phyloP scores from a whole-genome alignment of 2,329 filamentous ascomycete species.

The Didymella segeticola region DNA sequence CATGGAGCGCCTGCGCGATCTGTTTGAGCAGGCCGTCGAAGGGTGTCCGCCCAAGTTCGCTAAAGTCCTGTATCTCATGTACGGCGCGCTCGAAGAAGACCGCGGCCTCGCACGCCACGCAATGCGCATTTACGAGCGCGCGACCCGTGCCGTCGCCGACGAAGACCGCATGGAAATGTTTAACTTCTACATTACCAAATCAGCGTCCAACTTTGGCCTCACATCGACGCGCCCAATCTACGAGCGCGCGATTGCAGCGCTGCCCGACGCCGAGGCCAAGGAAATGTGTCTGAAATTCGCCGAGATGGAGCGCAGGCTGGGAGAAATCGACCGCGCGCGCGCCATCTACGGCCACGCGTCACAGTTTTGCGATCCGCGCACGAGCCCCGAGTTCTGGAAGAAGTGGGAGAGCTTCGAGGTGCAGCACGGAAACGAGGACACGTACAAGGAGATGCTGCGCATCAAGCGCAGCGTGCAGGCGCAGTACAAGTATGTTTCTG shows the following conservation, averaged over 20 bases:
- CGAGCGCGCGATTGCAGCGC: constrained; percentile 90
- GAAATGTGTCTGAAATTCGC: constrained; percentile 99
- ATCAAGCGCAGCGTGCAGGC: constrained; percentile 98
- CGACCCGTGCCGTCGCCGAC: constrained; percentile 91
- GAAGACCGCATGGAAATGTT: constrained; percentile 98
- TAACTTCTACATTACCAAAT: constrained; percentile 99
- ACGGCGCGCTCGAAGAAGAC: constrained; percentile 95
- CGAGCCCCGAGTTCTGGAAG: constrained; percentile 88
- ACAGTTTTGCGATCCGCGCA: constrained; percentile 95
- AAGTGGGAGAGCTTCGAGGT: constrained; percentile 99
- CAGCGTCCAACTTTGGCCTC: constrained; percentile 95
- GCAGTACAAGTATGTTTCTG: constrained; percentile 78
- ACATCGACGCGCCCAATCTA: constrained; percentile 95
- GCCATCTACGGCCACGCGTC: constrained; percentile 97
- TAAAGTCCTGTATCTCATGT: constrained; percentile 97
- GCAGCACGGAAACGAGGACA: constrained; percentile 97
- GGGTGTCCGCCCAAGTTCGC: constrained; percentile 95
- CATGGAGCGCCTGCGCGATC: constrained; percentile 89
- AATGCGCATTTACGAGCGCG: constrained; percentile 98
- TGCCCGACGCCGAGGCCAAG: constrained; percentile 90
- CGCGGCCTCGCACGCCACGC: constrained; percentile 92
- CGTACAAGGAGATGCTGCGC: constrained; percentile 98
- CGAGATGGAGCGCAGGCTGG: constrained; percentile 90
- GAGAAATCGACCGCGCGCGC: constrained; percentile 91
- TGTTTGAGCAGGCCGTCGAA: constrained; percentile 97